Conservation (phyloP, 2,329 filamentous ascomycete genomes). For the Ascochyta clinopodiicola region DNA sequence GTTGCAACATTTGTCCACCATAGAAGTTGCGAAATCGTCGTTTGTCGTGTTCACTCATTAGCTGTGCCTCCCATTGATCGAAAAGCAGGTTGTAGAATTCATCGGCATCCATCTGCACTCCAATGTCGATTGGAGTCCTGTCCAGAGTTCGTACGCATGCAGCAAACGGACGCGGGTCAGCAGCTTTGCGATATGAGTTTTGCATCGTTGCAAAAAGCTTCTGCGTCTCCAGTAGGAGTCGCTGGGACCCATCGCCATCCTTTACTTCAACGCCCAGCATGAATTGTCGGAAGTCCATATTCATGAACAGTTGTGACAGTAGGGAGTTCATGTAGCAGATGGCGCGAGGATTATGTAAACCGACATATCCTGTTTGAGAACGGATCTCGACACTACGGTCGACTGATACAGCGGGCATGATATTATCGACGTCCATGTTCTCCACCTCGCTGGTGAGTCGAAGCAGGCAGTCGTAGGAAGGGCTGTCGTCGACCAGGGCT, state of each 20-base stretch:
- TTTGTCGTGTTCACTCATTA: conserved; percentile 71
- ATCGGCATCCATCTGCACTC: conserved; percentile 96
- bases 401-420: conserved; percentile 61
- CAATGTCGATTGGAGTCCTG: conserved; percentile 81
- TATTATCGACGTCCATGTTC: conserved; percentile 56
- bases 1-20: conserved; percentile 88
- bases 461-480: conserved; percentile 38
- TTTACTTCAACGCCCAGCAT: conserved; percentile 67
- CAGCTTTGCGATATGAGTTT: conserved; percentile 73
- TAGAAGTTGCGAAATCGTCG: conserved; percentile 81
- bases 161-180: conserved; percentile 77
- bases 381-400: conserved; percentile 74
- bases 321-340: conserved; percentile 98
- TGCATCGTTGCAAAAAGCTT: conserved; percentile 86
- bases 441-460: conserved; percentile 31
- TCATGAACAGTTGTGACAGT: conserved; percentile 96
- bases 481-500: conserved; percentile 41
- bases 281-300: conserved; percentile 83
- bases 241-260: conserved; percentile 65
- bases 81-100: conserved; percentile 96
- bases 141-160: conserved; percentile 82
- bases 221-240: conserved; percentile 77
- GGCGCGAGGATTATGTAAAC: conserved; percentile 89
- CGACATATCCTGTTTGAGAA: conserved; percentile 81
- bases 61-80: conserved; percentile 86